Percentiles rank a stretch among this genome's conserved stretches.
These are phyloP conservation scores for Melianthus villosus DNA, from an alignment of 441 rosid species.

Conservation along the genomic window DNA sequence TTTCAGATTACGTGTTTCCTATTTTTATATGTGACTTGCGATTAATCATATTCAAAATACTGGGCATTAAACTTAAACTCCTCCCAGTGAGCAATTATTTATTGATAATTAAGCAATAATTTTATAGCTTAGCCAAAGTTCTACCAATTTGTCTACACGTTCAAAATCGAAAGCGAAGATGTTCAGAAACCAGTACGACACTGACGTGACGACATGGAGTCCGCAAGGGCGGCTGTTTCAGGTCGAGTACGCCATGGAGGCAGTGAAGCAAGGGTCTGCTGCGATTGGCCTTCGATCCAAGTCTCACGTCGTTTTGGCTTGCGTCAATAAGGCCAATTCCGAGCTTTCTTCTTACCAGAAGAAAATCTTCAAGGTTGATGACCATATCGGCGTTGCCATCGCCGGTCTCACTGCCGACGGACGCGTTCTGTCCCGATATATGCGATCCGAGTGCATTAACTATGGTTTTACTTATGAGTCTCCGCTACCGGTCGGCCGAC, in stretches of 20 bases:
- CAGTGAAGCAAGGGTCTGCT: conserved; percentile 93
- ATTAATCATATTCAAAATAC: no score
- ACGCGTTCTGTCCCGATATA: conserved; percentile 80
- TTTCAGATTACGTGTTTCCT: no score
- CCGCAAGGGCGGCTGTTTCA: conserved; percentile 80
- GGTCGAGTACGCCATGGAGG: conserved; percentile 98
- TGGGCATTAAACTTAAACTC: no score
- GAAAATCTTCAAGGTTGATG: conserved; percentile 95
- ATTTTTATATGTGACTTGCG: no score
- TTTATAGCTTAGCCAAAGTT: no score
- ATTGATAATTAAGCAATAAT: no score
- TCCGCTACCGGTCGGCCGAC: conserved; percentile 85
- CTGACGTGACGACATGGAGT: conserved; percentile 94
- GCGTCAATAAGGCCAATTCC: conserved; percentile 77
- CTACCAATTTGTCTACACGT: no score
- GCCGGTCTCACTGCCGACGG: conserved; percentile 96
- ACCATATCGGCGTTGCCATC: conserved; percentile 89
- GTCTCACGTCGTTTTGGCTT: conserved; percentile 67
- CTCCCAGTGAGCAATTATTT: no score
- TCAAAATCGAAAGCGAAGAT: no score
- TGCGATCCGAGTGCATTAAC: conserved; percentile 87
- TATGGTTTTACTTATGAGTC: conserved; percentile 74
- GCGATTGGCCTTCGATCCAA: conserved; percentile 94
- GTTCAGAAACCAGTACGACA: conserved; percentile 95
- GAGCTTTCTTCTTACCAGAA: conserved; percentile 93